phyloP scores from a whole-genome alignment of 345 rosid species.

The Camelina sativa region DNA sequence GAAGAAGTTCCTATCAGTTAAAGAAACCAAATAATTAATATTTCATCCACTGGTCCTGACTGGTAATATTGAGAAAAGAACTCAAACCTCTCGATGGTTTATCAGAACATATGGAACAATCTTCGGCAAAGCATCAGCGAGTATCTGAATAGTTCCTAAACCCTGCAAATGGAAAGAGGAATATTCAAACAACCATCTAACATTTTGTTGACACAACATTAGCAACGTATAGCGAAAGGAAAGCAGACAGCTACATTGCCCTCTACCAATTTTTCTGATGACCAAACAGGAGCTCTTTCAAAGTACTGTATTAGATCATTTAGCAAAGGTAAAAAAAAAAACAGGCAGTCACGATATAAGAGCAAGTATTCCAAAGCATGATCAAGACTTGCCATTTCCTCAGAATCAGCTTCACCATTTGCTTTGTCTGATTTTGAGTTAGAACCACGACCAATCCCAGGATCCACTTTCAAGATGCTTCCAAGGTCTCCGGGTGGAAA shows the following conservation, averaged over 20 bases:
- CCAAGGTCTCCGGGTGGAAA: conserved; percentile 45
- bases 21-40: conserved; percentile 28
- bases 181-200: conserved; percentile 27
- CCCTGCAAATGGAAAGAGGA: conserved; percentile 62
- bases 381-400: conserved; percentile 65
- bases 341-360: conserved; percentile 13
- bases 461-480: conserved; percentile 50
- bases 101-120: conserved; percentile 97
- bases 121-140: conserved; percentile 95
- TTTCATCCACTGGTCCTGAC: conserved; percentile 13
- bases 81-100: conserved; percentile 92
- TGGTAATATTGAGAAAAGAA: conserved; percentile 11
- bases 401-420: conserved; percentile 51
- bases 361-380: conserved; percentile 31
- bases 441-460: conserved; percentile 50
- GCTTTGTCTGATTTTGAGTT: conserved; percentile 50
- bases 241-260: conserved; percentile 14
- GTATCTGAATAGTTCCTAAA: conserved; percentile 87
- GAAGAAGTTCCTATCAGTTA: conserved; percentile 81
- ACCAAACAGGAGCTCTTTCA: neutral
- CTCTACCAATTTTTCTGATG: conserved; percentile 13
- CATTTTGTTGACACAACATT: conserved; percentile 18
- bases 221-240: conserved; percentile 19
- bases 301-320: conserved; percentile 16
- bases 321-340: conserved; percentile 16